Evolutionary conservation across 805 yeast genomes (phyloP).

Genomic region (Lipomyces orientalis): DNA sequence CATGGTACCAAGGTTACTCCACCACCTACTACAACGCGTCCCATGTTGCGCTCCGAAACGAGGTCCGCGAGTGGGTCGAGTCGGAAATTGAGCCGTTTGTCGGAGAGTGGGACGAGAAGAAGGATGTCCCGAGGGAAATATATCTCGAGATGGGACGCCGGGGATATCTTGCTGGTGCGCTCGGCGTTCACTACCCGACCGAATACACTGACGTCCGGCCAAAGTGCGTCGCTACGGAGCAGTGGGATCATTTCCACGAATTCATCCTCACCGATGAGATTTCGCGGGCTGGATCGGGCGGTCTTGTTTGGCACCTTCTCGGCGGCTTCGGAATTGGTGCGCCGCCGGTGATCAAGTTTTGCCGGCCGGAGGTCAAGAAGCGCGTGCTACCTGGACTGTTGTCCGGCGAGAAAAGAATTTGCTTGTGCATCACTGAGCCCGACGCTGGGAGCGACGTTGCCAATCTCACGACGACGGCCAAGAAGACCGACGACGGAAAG

Average conservation of each 20-base stretch:
- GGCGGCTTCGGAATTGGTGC: constrained; percentile 52
- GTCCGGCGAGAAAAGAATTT: constrained; percentile 49
- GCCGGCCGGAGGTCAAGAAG: constrained; percentile 43
- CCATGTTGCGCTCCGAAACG: constrained; percentile 49
- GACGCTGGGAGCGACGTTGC: constrained; percentile 55
- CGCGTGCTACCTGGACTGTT: constrained; percentile 49
- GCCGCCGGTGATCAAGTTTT: constrained; percentile 50
- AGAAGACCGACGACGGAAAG: constrained; percentile 49
- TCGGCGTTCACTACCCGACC: constrained; percentile 48
- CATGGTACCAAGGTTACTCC: constrained; percentile 50
- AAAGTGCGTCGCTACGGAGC: constrained; percentile 48
- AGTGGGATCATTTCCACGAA: constrained; percentile 51
- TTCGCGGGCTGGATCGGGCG: constrained; percentile 50
- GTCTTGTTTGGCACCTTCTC: constrained; percentile 49
- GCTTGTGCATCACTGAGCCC: constrained; percentile 53
- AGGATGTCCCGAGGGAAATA: constrained; percentile 43
- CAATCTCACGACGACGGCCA: constrained; percentile 49
- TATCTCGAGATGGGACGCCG: constrained; percentile 46
- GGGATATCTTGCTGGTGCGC: constrained; percentile 50
- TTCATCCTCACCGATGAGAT: constrained; percentile 49
- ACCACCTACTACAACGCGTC: constrained; percentile 50
- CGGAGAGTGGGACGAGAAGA: constrained; percentile 52
- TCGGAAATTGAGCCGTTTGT: constrained; percentile 49
- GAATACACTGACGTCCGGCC: constrained; percentile 48
- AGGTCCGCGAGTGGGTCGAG: constrained; percentile 50